Base-by-base conservation (phyloP, 2,329 filamentous ascomycete species). In the Pseudogymnoascus sp. region DNA sequence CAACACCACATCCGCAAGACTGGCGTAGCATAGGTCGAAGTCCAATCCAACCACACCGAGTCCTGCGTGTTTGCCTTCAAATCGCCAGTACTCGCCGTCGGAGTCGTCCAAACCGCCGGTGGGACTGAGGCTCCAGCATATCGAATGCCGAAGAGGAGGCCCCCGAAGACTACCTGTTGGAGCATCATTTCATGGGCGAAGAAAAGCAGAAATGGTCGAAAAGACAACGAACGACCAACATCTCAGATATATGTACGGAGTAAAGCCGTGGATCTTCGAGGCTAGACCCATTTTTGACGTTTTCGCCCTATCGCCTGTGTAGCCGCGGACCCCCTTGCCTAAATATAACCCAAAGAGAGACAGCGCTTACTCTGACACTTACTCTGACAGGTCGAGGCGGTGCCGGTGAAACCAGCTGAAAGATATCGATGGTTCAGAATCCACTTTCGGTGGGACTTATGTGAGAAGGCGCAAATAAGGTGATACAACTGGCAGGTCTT, bases 1-100 rank as follows among this genome's bases (percentile, higher is more conserved):
- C 59, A 33, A 44, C 66, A 67, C 64, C 62, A 66, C 66, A 67
- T 66, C 60, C 62, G 60, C 38, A 67, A 60, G 47, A 63, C 36
- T 17, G 66, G 57, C 1, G 44, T 21, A 15, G 62, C 8, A 65
- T 60, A 44, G 23, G 36, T 63, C 8, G 66, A 67, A 3, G 28
- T 64, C 66, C 66, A 67, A 61, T 66, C 63, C 60, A 66, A 4
- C 15, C 65, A 38, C 10, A 66, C 53, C 26, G 65, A 66, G 50
- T 67, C 66, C n/a, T 64, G 40, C 6, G 47, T 36, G 33, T 67
- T 67, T 35, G 64, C 61, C 15, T 33, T 61, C 28, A 67, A 33
- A 17, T 60, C 61, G 9, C 26, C 47, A n/a, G 59, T 60, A 28
- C 26, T 28, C 26, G 26, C 26, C n/a, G 53, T 28, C 28, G 63